Base-by-base conservation (phyloP, 768 basidiomycete genomes). In the Pisolithus microcarpus region DNA sequence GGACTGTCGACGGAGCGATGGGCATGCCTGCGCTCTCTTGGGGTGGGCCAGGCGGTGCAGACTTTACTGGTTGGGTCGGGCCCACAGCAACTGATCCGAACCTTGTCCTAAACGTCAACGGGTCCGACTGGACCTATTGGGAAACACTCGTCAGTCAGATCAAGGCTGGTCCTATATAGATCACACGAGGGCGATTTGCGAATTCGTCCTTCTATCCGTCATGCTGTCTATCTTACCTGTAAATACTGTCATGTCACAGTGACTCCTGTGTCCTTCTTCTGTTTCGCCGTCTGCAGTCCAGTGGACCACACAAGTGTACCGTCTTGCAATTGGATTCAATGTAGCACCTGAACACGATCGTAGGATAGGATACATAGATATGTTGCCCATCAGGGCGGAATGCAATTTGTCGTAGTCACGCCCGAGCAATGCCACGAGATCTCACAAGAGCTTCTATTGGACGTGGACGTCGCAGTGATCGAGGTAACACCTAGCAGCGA, bases 121-220 rank as follows among this genome's bases (percentile, higher is more conserved):
- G 80, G 6, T 75, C 79, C 13, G 87, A 89, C 66, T 87, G 82
- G 79, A 79, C 70, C 51, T 90, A 89, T 59, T 89, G 87, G 87
- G 87, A 90, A 61, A 80, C 81, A 18, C 64, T 90, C 54, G 82
- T 90, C n/a, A 84, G 69, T 52, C 71, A 72, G 56, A 72, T 75
- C 52, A 72, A 73, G 50, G 66, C 68, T 37, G 69, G 72, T 19
- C 56, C 67, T 23, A 34, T 66, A 24, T 69, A 65, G 54, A 59
- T 49, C 43, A 26, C 38, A 50, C 34, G 13, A 42, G 37, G 46
- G 42, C 43, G 21, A 44, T 46, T 9, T 46, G 28, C 42, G 43
- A 19, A 52, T 50, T 51, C 53, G 55, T 53, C 48, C 42, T 42
- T 51, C 42, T 34, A 13, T 46, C 52, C 55, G 47, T 43, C 31